Evolutionary conservation across 805 yeast species (phyloP).

Genomic region (Sporopachydermia lactativora): DNA sequence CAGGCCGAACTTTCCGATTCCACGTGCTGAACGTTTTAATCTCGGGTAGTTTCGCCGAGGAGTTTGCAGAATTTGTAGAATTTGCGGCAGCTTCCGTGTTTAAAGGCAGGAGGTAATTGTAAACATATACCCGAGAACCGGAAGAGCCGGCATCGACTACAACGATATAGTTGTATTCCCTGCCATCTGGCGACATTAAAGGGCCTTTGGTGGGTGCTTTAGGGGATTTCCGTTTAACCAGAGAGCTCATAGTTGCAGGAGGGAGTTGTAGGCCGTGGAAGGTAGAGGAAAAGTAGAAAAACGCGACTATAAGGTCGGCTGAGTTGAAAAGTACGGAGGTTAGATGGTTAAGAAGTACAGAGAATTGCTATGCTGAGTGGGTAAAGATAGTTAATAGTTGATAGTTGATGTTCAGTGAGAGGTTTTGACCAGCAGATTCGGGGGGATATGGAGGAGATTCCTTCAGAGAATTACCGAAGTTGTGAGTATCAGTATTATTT

Average conservation of each 20-base stretch:
- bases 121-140: conserved; percentile 48
- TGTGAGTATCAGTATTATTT: too few relatives aligned
- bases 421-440: too few relatives aligned
- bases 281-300: too few relatives aligned
- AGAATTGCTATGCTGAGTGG: too few relatives aligned
- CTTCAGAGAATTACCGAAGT: too few relatives aligned
- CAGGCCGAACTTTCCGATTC: conserved; percentile 41
- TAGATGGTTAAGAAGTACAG: too few relatives aligned
- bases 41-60: conserved; percentile 16
- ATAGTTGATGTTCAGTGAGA: too few relatives aligned
- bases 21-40: conserved; percentile 26
- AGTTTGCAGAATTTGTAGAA: conserved; percentile 3
- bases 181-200: conserved; percentile 24
- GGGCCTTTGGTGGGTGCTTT: conserved; percentile 20
- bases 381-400: too few relatives aligned
- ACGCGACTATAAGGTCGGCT: too few relatives aligned
- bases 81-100: conserved; percentile 3
- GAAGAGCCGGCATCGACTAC: conserved; percentile 54
- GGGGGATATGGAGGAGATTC: too few relatives aligned
- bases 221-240: not conserved
- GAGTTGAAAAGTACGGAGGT: too few relatives aligned
- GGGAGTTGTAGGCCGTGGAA: too few relatives aligned
- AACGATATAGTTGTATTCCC: conserved; percentile 46
- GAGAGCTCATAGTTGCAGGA: not conserved
- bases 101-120: conserved; percentile 23